These are phyloP conservation scores for Petunia hybrid DNA, from an alignment of 305 asterid genomes.

Conservation along the genomic window DNA sequence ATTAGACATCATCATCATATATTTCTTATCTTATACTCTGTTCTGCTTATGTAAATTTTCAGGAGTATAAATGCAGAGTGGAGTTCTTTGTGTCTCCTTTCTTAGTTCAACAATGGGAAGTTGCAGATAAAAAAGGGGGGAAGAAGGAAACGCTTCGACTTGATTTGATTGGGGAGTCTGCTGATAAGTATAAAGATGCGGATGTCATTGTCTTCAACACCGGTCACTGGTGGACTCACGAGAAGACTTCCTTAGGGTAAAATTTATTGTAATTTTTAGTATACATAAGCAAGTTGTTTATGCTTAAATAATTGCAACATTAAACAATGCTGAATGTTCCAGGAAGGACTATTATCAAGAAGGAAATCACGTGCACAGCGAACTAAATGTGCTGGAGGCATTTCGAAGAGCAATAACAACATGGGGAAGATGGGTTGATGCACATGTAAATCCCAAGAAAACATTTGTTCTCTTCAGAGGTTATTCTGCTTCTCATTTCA, in stretches of 20 bases:
- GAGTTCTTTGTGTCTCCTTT: slow-evolving; percentile 77
- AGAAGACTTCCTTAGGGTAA: slow-evolving; percentile 77
- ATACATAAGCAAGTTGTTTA: neutral
- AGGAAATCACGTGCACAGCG: slow-evolving; percentile 66
- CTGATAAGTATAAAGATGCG: slow-evolving; percentile 56
- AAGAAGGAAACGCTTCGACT: slow-evolving; percentile 80
- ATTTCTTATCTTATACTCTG: neutral
- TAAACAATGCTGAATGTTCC: slow-evolving; percentile 31
- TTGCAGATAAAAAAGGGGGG: slow-evolving; percentile 46
- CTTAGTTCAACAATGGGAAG: slow-evolving; percentile 75
- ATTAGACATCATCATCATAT: neutral
- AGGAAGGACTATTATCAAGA: slow-evolving; percentile 85
- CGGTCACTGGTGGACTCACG: slow-evolving; percentile 93
- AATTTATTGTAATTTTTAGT: neutral
- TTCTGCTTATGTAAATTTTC: neutral
- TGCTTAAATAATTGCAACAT: neutral
- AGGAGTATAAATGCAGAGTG: slow-evolving; percentile 70
- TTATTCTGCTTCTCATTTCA: slow-evolving; percentile 76
- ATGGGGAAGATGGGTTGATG: slow-evolving; percentile 78
- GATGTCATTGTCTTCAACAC: slow-evolving; percentile 74
- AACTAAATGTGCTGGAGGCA: slow-evolving; percentile 66
- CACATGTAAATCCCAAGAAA: slow-evolving; percentile 55
- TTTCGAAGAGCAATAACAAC: slow-evolving; percentile 68
- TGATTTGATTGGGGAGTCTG: slow-evolving; percentile 54
- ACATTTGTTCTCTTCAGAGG: slow-evolving; percentile 71